Evolutionary conservation across 2,329 filamentous ascomycete genomes (phyloP).

Genomic region (Rhytidhysteron rufulum): DNA sequence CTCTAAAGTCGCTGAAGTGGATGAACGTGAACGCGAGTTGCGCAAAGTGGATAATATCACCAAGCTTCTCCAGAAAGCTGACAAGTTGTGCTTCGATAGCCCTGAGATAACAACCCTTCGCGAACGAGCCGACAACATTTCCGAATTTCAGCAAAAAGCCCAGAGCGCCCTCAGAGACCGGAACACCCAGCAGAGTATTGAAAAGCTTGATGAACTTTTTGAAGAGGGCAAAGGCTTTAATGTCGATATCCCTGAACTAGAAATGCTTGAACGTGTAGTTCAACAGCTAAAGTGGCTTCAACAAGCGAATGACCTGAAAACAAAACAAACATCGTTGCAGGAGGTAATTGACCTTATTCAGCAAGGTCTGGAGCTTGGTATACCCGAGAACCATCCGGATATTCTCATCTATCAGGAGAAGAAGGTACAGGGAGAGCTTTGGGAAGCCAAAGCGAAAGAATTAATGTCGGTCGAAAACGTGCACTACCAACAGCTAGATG

Average conservation of each 20-base stretch:
- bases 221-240: slow-evolving; percentile 87
- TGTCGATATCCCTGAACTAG: slow-evolving; percentile 85
- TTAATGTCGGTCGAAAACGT: slow-evolving; percentile 87
- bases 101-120: slow-evolving; percentile 82
- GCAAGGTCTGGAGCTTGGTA: slow-evolving; percentile 71
- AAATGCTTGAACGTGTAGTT: slow-evolving; percentile 72
- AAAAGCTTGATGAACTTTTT: slow-evolving; percentile 84
- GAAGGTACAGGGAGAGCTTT: slow-evolving; percentile 71
- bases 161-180: slow-evolving; percentile 63
- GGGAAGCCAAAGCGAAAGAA: slow-evolving; percentile 91
- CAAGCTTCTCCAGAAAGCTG: slow-evolving; percentile 76
- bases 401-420: slow-evolving; percentile 73
- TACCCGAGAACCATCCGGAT: slow-evolving; percentile 76
- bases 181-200: slow-evolving; percentile 48
- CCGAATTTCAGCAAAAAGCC: slow-evolving; percentile 76
- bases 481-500: slow-evolving; percentile 92
- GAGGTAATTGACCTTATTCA: slow-evolving; percentile 78
- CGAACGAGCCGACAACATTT: slow-evolving; percentile 81
- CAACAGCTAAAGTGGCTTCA: slow-evolving; percentile 88
- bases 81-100: slow-evolving; percentile 87
- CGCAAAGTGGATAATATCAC: slow-evolving; percentile 87
- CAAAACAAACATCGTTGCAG: slow-evolving; percentile 65
- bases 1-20: slow-evolving; percentile 73
- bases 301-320: slow-evolving; percentile 63
- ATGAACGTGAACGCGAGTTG: slow-evolving; percentile 77